Base-by-base conservation (phyloP, 192 early-diverging fungal genomes). In the Umbelopsis sp. region DNA sequence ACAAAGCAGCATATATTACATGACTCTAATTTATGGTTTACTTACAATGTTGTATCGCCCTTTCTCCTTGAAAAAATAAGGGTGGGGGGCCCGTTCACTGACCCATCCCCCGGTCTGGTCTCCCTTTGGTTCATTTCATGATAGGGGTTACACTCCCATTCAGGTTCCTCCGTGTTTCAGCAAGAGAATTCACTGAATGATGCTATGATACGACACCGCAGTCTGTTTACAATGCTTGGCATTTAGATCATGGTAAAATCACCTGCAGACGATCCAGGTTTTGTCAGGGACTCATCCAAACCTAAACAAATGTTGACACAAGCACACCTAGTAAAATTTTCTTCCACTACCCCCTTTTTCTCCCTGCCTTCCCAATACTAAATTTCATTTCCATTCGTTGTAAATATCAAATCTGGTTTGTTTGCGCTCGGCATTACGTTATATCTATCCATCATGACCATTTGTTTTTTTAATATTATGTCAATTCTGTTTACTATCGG, bases 111-210 rank as follows among this genome's bases (percentile, higher is more conserved):
- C 54, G 31, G 26, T 16, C 45, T 47, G 43, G 7, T 59, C 54
- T 59, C 54, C 56, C 56, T 26, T 62, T 62, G 56, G 56, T 62
- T 62, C 29, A 29, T 62, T 34, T 62, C 31, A 31, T 26, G 56
- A 62, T 62, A 62, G 29, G 56, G 56, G 56, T 29, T 20, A 32
- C 56, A 10, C 56, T 62, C 26, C 29, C 56, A 62, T 2, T 26
- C 10, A 62, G 4, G 17, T 62, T 34, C 32, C 56, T 34, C 56
- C 56, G 56, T 62, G 56, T 62, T 62, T 62, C 56, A 62, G 56
- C n/a, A 16, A 17, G 17, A 62, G 25, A 16, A 31, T 20, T 62
- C 29, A 20, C 1, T 34, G 52, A 32, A n/a, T 34, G 31, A 17
- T 62, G 56, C 56, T 34, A 62, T 9, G 29, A 20, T 34, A 62